Percentiles rank a stretch among this genome's conserved stretches.
phyloP scores from a whole-genome alignment of 2,329 filamentous ascomycete species.

The Xylaria sp. region DNA sequence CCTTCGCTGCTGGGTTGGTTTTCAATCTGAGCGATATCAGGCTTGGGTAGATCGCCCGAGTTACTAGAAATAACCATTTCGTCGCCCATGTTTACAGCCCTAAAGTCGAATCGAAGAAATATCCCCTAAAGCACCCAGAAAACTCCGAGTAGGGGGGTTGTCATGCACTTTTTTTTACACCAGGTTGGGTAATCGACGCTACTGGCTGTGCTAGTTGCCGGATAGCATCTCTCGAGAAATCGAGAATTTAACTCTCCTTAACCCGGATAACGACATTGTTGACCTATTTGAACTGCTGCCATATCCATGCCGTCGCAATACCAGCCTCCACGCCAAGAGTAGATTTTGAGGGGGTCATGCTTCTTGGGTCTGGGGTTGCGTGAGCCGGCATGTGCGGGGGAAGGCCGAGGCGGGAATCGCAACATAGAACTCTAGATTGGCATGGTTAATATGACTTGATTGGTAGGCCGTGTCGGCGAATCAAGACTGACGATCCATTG shows the following conservation, averaged over 20 bases:
- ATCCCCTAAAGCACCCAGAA: background rate
- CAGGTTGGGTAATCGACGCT: background rate
- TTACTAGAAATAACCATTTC: conserved; percentile 3
- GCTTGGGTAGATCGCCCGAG: conserved; percentile 15
- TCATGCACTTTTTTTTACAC: background rate
- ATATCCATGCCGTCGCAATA: background rate
- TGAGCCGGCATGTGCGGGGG: conserved; percentile 7
- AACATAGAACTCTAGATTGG: background rate
- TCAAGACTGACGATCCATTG: background rate
- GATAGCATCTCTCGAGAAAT: background rate
- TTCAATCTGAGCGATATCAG: conserved; percentile 21
- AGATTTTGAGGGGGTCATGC: background rate
- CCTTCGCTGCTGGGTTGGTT: background rate
- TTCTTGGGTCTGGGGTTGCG: background rate
- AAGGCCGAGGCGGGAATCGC: no score
- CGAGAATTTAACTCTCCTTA: background rate
- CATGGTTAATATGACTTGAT: background rate
- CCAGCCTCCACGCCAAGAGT: background rate
- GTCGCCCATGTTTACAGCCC: conserved; percentile 3
- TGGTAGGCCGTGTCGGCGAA: background rate
- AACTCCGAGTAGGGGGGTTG: background rate
- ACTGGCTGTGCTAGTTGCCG: background rate
- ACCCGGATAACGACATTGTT: background rate
- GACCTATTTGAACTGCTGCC: background rate
- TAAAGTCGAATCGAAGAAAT: background rate